Conservation (phyloP, 2,329 filamentous ascomycete genomes). For the Didymella exigua region DNA sequence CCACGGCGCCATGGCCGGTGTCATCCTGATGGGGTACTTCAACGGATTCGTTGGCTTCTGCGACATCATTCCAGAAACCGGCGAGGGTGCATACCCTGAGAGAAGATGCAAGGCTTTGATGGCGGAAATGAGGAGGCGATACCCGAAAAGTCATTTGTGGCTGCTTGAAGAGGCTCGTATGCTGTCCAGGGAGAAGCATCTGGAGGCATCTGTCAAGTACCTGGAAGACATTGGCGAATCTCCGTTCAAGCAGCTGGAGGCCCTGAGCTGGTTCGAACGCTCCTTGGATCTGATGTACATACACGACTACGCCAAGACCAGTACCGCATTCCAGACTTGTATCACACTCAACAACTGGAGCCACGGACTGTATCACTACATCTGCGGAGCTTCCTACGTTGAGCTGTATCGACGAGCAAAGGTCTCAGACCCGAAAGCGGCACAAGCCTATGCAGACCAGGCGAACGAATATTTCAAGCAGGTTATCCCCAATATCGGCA, state of each 20-base stretch:
- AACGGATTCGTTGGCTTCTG: slow-evolving; percentile 84
- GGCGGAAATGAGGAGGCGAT: slow-evolving; percentile 73
- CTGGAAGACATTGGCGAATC: slow-evolving; percentile 66
- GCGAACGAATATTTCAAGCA: slow-evolving; percentile 74
- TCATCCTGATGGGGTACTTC: slow-evolving; percentile 84
- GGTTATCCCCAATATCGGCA: slow-evolving; percentile 75
- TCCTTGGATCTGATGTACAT: slow-evolving; percentile 78
- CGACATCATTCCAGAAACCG: slow-evolving; percentile 77
- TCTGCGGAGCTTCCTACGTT: slow-evolving; percentile 77
- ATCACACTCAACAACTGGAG: slow-evolving; percentile 77
- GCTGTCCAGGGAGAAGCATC: slow-evolving; percentile 67
- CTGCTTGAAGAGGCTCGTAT: slow-evolving; percentile 84
- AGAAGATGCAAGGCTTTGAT: slow-evolving; percentile 71
- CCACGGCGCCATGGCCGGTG: slow-evolving; percentile 86
- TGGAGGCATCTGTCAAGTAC: slow-evolving; percentile 71
- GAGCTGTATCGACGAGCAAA: slow-evolving; percentile 76
- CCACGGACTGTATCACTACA: slow-evolving; percentile 86
- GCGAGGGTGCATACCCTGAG: slow-evolving; percentile 69
- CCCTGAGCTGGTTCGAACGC: slow-evolving; percentile 83
- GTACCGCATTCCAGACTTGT: slow-evolving; percentile 70
- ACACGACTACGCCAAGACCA: slow-evolving; percentile 76
- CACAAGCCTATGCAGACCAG: slow-evolving; percentile 46
- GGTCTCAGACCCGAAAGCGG: slow-evolving; percentile 50
- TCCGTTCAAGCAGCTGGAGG: slow-evolving; percentile 86
- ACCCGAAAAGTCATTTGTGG: slow-evolving; percentile 86